Conservation (phyloP, 202 grass and related monocot species). For the Zoysia matrella region DNA sequence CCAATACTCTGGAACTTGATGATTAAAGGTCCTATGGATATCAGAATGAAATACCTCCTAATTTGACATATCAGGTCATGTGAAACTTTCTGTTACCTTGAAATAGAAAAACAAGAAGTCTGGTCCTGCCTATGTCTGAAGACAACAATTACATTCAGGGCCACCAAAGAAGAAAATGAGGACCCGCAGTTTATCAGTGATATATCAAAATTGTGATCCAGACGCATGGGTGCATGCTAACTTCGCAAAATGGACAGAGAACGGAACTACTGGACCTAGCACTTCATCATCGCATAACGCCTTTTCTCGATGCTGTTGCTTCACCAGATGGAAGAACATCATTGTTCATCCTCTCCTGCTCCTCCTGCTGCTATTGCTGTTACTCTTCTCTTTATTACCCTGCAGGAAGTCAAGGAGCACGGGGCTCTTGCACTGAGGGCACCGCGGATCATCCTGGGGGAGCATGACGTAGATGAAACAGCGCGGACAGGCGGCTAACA, state of each 20-base stretch:
- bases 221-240: conserved; percentile 33
- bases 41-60: conserved; percentile 30
- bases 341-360: conserved; percentile 56
- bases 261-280: conserved; percentile 55
- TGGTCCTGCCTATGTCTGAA: conserved; percentile 60
- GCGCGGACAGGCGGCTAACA: too few relatives aligned
- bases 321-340: conserved; percentile 17
- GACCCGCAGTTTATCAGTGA: conserved; percentile 68
- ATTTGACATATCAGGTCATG: conserved; percentile 15
- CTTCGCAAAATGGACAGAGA: conserved; percentile 29
- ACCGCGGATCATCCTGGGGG: conserved; percentile 74
- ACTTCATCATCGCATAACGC: conserved; percentile 44
- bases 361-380: conserved; percentile 44
- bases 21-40: not conserved
- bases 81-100: conserved; percentile 42
- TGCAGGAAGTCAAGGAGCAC: conserved; percentile 91
- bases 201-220: conserved; percentile 53
- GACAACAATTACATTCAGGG: conserved; percentile 55
- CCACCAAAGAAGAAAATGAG: conserved; percentile 42
- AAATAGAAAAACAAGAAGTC: conserved; percentile 48
- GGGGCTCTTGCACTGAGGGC: conserved; percentile 86
- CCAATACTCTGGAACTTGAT: not conserved
- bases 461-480: not conserved
- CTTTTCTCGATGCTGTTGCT: conserved; percentile 36
- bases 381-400: conserved; percentile 40